A percentile compares a stretch with the other conserved stretches of the same genome.
Evolutionary conservation across 306 rosid species (phyloP).

Genomic region (Cucumis hystrix): DNA sequence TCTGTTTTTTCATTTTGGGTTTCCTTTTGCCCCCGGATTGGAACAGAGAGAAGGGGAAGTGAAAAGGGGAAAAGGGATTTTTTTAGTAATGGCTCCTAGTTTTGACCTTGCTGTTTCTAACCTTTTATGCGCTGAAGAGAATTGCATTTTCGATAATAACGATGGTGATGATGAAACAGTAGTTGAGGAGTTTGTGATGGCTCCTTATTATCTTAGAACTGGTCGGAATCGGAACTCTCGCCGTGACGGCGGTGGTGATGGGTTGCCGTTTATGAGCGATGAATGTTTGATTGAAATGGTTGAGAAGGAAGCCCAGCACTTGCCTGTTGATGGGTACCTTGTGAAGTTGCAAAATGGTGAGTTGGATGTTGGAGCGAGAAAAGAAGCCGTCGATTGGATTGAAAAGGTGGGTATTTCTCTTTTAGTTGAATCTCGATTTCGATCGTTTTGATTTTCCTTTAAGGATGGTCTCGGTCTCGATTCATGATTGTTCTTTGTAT

Average conservation of each 20-base stretch:
- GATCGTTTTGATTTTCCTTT: neutral
- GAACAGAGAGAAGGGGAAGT: neutral
- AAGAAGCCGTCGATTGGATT: constrained; percentile 80
- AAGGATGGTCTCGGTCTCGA: neutral
- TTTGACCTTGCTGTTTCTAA: constrained; percentile 53
- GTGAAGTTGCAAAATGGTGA: constrained; percentile 42
- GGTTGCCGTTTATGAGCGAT: constrained; percentile 55
- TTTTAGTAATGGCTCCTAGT: constrained; percentile 74
- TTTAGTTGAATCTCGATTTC: neutral
- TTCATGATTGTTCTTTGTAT: neutral
- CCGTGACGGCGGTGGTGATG: constrained; percentile 16
- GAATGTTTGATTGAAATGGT: constrained; percentile 52
- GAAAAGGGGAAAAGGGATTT: neutral
- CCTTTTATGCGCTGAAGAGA: constrained; percentile 75
- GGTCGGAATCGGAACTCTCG: constrained; percentile 9
- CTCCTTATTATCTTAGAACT: constrained; percentile 19
- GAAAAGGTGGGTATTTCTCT: constrained; percentile 45
- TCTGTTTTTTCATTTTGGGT: neutral
- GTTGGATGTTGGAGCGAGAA: constrained; percentile 58
- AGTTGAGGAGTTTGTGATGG: constrained; percentile 22
- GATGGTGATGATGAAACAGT: constrained; percentile 21
- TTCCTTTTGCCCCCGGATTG: neutral
- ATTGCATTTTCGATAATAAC: constrained; percentile 39
- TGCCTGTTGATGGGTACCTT: constrained; percentile 44
- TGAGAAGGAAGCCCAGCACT: constrained; percentile 49